A percentile compares a stretch with the other conserved stretches of the same genome.
Evolutionary conservation across 371 early-diverging fungal genomes (phyloP).

Genomic region (Basidiobolus meristosporus): DNA sequence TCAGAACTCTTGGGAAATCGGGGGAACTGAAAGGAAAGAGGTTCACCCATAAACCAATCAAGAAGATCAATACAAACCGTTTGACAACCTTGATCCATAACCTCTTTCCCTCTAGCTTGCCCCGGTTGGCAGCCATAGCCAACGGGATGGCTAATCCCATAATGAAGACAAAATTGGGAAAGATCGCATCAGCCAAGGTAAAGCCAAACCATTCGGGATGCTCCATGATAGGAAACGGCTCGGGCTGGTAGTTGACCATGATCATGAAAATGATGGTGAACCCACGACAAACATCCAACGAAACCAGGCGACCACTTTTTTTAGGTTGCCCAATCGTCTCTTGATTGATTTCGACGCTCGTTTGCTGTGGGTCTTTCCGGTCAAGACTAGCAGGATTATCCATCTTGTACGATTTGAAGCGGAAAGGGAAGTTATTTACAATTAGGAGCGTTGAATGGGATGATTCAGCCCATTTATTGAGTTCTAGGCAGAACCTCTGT

Average conservation of each 20-base stretch:
- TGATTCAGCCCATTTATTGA: too few relatives aligned
- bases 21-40: conserved; percentile 8
- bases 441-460: too few relatives aligned
- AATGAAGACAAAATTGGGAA: conserved; percentile 24
- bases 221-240: conserved; percentile 6
- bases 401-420: too few relatives aligned
- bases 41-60: conserved; percentile 14
- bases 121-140: too few relatives aligned
- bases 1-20: conserved; percentile 5
- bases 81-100: conserved; percentile 5
- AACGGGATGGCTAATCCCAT: conserved; percentile 21
- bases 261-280: conserved; percentile 21
- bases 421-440: too few relatives aligned
- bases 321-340: too few relatives aligned
- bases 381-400: too few relatives aligned
- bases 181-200: conserved; percentile 21
- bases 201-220: conserved; percentile 23
- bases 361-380: too few relatives aligned
- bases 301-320: conserved; percentile 12
- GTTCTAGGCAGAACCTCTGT: too few relatives aligned
- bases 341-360: too few relatives aligned
- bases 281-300: conserved; percentile 20
- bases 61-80: conserved; percentile 12
- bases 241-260: conserved; percentile 17
- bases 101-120: too few relatives aligned